These are phyloP conservation scores for Alternaria sp. DNA, from an alignment of 2,329 filamentous ascomycete species.

Conservation along the genomic window DNA sequence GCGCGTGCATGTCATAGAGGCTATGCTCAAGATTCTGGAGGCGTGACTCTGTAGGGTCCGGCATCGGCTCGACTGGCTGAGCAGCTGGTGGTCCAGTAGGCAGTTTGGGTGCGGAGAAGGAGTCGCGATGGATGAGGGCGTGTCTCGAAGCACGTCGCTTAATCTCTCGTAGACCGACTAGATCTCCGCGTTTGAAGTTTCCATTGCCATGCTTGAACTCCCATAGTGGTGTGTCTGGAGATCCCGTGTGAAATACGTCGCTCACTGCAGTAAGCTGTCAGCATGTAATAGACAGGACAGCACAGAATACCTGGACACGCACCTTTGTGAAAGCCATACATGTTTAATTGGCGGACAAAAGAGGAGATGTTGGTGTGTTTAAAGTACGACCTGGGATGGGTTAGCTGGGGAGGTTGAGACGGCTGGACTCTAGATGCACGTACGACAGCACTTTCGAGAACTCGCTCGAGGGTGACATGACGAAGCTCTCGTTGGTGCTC, in stretches of 20 bases:
- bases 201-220: conserved; percentile 99
- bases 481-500: conserved; percentile 90
- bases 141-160: conserved; percentile 93
- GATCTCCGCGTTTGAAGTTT: conserved; percentile 93
- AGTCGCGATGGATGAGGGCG: conserved; percentile 90
- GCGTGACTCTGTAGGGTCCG: conserved; percentile 79
- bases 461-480: conserved; percentile 96
- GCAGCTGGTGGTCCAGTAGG: conserved; percentile 78
- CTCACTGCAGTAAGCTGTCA: conserved; percentile 69
- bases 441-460: conserved; percentile 98
- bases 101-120: conserved; percentile 76
- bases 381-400: conserved; percentile 82
- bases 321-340: conserved; percentile 99
- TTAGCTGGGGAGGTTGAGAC: conserved; percentile 39
- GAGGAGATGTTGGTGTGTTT: conserved; percentile 99
- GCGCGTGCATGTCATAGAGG: conserved; percentile 78
- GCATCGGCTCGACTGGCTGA: conserved; percentile 83
- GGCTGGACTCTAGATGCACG: conserved; percentile 54
- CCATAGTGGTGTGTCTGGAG: conserved; percentile 93
- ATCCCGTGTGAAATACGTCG: conserved; percentile 96
- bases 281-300: conserved; percentile 2
- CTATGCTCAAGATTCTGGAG: conserved; percentile 80
- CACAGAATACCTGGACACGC: conserved; percentile 23
- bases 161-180: conserved; percentile 91
- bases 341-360: conserved; percentile 96